Conservation (phyloP, 306 rosid genomes). For the apple (Malus domestica) region DNA sequence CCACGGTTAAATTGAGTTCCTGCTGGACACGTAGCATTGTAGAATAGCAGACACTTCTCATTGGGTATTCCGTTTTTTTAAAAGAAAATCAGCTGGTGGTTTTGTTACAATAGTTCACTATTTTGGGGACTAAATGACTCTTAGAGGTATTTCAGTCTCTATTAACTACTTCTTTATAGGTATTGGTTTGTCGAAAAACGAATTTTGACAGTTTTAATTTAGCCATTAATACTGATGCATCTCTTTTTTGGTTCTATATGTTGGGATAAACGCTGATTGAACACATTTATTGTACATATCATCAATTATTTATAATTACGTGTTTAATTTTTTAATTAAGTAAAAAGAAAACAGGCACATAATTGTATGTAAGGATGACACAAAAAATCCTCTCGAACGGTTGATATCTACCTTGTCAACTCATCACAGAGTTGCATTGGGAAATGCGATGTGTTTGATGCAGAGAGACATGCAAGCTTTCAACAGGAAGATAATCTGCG, state of each 20-base stretch:
- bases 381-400: too few species aligned
- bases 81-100: rapidly evolving
- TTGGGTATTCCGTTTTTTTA: too few species aligned
- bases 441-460: not conserved
- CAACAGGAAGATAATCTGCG: too few species aligned
- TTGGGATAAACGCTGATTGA: not conserved
- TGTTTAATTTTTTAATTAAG: not conserved
- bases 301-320: too few species aligned
- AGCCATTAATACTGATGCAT: too few species aligned
- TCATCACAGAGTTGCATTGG: constrained; percentile 1
- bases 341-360: not conserved
- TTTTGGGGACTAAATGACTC: rapidly evolving
- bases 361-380: not conserved
- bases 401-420: not conserved
- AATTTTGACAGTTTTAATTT: not conserved
- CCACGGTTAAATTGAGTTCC: not conserved
- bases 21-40: not conserved
- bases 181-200: not conserved
- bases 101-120: rapidly evolving
- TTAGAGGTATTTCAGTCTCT: rapidly evolving
- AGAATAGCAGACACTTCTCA: not conserved
- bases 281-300: not conserved
- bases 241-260: not conserved
- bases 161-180: rapidly evolving
- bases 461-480: not conserved